A percentile compares a stretch with the other conserved stretches of the same genome.
Evolutionary conservation across 1,284 basidiomycete genomes (phyloP).

Genomic region (Sanguinoderma infundibulare): DNA sequence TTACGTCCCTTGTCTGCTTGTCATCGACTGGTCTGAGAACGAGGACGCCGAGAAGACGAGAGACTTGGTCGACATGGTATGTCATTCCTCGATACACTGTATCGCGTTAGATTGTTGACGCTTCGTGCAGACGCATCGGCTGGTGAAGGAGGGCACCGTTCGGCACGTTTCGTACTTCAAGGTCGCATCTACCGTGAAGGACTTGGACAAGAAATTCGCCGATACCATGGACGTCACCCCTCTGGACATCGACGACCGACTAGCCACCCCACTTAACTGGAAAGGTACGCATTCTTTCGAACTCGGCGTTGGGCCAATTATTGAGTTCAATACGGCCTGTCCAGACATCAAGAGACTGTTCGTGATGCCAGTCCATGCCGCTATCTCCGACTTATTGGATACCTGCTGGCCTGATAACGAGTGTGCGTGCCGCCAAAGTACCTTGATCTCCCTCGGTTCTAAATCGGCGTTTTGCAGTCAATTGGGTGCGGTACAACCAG

Average conservation of each 20-base stretch:
- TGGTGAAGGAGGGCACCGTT: slow-evolving; percentile 48
- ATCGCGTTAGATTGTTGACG: background rate
- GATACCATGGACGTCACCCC: slow-evolving; percentile 44
- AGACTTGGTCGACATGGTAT: slow-evolving; percentile 37
- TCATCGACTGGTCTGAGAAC: slow-evolving; percentile 60
- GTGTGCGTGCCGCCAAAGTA: slow-evolving; percentile 45
- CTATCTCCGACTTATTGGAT: slow-evolving; percentile 58
- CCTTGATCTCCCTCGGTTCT: background rate
- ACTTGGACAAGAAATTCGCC: slow-evolving; percentile 58
- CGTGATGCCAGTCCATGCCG: slow-evolving; percentile 48
- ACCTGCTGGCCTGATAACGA: slow-evolving; percentile 51
- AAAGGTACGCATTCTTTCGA: slow-evolving; percentile 44
- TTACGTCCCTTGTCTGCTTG: slow-evolving; percentile 61
- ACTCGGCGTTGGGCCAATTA: background rate
- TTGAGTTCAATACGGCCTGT: background rate
- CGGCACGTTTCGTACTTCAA: slow-evolving; percentile 47
- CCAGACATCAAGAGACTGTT: slow-evolving; percentile 56
- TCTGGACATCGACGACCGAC: slow-evolving; percentile 60
- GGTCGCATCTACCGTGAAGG: slow-evolving; percentile 53
- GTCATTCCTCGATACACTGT: background rate
- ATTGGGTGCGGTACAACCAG: slow-evolving; percentile 61
- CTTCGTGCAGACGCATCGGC: slow-evolving; percentile 47
- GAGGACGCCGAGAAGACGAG: slow-evolving; percentile 35
- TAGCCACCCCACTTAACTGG: slow-evolving; percentile 51
- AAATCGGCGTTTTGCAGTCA: slow-evolving; percentile 42